Evolutionary conservation across 1,139 yeast genomes (phyloP).

Genomic region (Hyphopichia wangnamkhiaoensis): DNA sequence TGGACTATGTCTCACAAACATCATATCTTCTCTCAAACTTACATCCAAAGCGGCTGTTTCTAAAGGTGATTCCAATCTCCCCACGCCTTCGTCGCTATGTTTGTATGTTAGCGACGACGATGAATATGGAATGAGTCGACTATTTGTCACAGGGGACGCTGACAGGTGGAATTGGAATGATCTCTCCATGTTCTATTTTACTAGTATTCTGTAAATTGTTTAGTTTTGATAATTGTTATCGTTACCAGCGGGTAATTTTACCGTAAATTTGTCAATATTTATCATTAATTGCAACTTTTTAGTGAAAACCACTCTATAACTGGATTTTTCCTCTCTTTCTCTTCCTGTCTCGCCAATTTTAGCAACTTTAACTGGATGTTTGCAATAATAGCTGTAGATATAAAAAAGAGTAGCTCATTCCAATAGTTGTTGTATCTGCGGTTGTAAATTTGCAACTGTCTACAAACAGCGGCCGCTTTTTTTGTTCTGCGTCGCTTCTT

Average conservation of each 20-base stretch:
- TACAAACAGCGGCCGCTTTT: background rate
- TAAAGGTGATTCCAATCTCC: background rate
- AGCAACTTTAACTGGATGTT: too few species aligned
- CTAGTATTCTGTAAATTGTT: too few species aligned
- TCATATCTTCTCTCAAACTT: slow-evolving; percentile 12
- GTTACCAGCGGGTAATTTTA: too few species aligned
- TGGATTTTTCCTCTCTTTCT: too few species aligned
- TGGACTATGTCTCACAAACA: slow-evolving; percentile 9
- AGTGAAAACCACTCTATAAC: too few species aligned
- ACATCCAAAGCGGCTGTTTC: slow-evolving; percentile 3
- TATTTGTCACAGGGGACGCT: slow-evolving; percentile 7
- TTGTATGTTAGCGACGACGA: slow-evolving; percentile 21
- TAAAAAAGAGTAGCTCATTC: too few species aligned
- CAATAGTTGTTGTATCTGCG: too few species aligned
- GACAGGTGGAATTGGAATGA: background rate
- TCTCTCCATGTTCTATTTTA: background rate
- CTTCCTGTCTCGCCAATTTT: too few species aligned
- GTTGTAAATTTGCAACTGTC: background rate
- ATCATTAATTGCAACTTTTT: too few species aligned
- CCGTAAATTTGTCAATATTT: too few species aligned
- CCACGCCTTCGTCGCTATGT: slow-evolving; percentile 5
- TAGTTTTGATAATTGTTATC: too few species aligned
- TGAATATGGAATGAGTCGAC: slow-evolving; percentile 22
- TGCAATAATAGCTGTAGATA: too few species aligned
- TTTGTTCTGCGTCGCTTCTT: background rate